A percentile compares a stretch with the other conserved stretches of the same genome.
Conservation (phyloP, 768 basidiomycete genomes). For the Suillus subluteus region DNA sequence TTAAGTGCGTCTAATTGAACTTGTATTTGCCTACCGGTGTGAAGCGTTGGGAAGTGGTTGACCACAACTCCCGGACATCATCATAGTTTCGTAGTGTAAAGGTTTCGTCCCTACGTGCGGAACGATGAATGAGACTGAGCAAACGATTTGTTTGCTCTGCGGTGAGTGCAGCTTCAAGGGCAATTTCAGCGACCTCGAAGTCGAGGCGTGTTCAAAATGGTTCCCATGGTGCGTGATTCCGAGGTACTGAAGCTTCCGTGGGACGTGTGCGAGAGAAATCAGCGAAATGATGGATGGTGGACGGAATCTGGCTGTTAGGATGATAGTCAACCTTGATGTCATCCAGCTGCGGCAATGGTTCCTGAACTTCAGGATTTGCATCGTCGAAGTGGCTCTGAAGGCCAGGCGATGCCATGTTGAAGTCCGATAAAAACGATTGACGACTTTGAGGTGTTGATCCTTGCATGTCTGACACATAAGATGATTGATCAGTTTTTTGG, state of each 20-base stretch:
- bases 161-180: conserved; percentile 25
- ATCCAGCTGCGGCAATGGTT: conserved; percentile 15
- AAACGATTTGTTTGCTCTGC: conserved; percentile 20
- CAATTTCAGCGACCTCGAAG: conserved; percentile 35
- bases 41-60: conserved; percentile 8
- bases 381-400: not conserved
- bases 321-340: conserved; percentile 31
- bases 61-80: conserved; percentile 27
- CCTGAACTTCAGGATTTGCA: not conserved
- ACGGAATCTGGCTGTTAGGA: conserved; percentile 18
- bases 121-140: conserved; percentile 21
- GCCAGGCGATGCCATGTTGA: not conserved
- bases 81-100: conserved; percentile 23
- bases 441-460: not conserved
- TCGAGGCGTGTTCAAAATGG: conserved; percentile 33
- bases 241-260: not conserved
- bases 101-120: conserved; percentile 2
- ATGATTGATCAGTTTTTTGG: not conserved
- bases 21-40: conserved; percentile 15
- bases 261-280: conserved; percentile 15
- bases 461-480: not conserved
- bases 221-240: conserved; percentile 29
- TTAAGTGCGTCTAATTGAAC: not conserved
- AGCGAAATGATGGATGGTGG: conserved; percentile 18
- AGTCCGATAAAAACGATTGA: not conserved